phyloP scores from a whole-genome alignment of 1,139 yeast genomes.

The Suhomyces kunorum region DNA sequence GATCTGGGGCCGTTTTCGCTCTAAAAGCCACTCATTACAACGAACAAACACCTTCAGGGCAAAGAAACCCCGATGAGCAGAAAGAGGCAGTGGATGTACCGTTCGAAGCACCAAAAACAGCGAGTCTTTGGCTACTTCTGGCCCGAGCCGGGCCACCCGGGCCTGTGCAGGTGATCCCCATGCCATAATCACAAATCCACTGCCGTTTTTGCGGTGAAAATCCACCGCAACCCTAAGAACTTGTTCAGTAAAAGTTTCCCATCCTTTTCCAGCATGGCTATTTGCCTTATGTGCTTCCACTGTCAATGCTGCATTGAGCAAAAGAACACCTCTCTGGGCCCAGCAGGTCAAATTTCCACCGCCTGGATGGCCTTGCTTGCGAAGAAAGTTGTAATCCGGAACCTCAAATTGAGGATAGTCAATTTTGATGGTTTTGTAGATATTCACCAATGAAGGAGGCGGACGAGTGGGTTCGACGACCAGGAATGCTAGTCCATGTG shows the following conservation, averaged over 20 bases:
- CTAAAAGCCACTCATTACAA: constrained; percentile 73
- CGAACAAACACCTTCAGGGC: constrained; percentile 66
- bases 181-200: constrained; percentile 75
- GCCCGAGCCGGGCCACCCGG: constrained; percentile 50
- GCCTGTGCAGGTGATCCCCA: constrained; percentile 97
- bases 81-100: constrained; percentile 94
- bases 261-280: constrained; percentile 87
- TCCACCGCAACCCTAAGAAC: constrained; percentile 55
- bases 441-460: constrained; percentile 90
- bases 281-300: constrained; percentile 94
- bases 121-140: constrained; percentile 23
- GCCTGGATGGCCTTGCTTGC: constrained; percentile 33
- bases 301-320: constrained; percentile 86
- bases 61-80: constrained; percentile 85
- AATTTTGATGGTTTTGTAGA: constrained; percentile 71
- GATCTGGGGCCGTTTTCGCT: constrained; percentile 49
- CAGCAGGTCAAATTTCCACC: constrained; percentile 77
- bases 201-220: constrained; percentile 24
- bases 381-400: constrained; percentile 46
- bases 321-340: constrained; percentile 86
- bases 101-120: constrained; percentile 59
- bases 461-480: constrained; percentile 80
- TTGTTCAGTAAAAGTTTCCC: constrained; percentile 87
- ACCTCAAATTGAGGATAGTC: constrained; percentile 73
- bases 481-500: constrained; percentile 94